Base-by-base conservation (phyloP, 352 stramenopile genomes). In the Phytophthora chlamydospora region DNA sequence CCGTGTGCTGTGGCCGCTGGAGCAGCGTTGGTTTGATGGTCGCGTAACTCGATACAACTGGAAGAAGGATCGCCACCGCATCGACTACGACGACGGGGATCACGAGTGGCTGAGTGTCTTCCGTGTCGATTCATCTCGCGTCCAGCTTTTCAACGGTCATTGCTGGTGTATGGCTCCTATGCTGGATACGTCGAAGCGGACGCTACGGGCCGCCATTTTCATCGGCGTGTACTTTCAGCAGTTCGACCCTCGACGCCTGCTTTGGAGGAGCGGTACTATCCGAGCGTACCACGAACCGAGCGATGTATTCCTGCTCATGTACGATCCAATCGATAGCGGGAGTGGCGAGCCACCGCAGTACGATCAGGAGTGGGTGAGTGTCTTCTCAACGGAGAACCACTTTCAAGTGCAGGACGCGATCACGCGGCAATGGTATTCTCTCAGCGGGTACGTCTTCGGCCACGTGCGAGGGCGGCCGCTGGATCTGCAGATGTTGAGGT, bases 1-100 rank as follows among this genome's bases (percentile, higher is more conserved):
- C 50, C 78, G 79, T 6, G 78, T 95, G 21, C 75, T 80, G 14
- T 95, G 85, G 85, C 82, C 82, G 9, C 66, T 91, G 19, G 83
- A 95, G 53, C 71, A 90, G 62, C 73, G 82, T 38, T 95, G 85
- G 85, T 92, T 90, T 62, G 71, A 74, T 39, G 85, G 85, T 4
- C 56, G 38, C 12, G 65, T 94, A 41, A 62, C 60, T 0, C 62
- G 65, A 13, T 94, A 83, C 58, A 85, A 91, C 50, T 69, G 68
- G 24, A 73, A 42, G 52, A 90, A 90, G 51, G 65, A 74, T 58
- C 90, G 89, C 39, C 80, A 94, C 50, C 75, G 79, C 4, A 57
- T 94, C 19, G 71, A 84, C 43, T 94, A 94, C 55, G 74, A 89
- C 19, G 85, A 94, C 47, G 83, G 83, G 10, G 83, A 92, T 42